A percentile compares a stretch with the other conserved stretches of the same genome.
Evolutionary conservation across 1,139 yeast species (phyloP).

Genomic region (Protomyces macrosporus): DNA sequence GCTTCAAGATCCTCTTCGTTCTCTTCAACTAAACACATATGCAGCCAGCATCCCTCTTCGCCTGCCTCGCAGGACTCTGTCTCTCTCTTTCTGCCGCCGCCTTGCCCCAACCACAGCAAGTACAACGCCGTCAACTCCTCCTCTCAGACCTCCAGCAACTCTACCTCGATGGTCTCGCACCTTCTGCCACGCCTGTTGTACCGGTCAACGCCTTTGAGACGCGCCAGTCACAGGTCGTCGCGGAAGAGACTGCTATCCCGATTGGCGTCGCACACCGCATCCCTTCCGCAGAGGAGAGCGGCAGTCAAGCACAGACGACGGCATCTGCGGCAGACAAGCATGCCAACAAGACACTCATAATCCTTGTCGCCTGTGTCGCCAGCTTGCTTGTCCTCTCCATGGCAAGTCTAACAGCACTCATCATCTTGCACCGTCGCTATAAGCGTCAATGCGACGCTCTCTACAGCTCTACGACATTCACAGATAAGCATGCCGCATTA

Average conservation of each 20-base stretch:
- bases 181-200: background rate
- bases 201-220: background rate
- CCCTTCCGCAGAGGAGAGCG: background rate
- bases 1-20: background rate
- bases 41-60: slow-evolving; percentile 6
- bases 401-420: background rate
- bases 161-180: background rate
- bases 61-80: background rate
- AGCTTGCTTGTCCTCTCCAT: background rate
- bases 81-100: slow-evolving; percentile 5
- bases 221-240: background rate
- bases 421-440: background rate
- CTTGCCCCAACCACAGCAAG: slow-evolving; percentile 1
- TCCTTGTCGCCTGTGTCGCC: slow-evolving; percentile 1
- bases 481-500: background rate
- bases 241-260: background rate
- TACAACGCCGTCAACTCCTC: slow-evolving; percentile 9
- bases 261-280: slow-evolving; percentile 1
- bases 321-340: background rate
- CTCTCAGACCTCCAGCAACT: slow-evolving; percentile 15
- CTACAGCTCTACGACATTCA: background rate
- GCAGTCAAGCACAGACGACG: background rate
- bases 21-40: background rate
- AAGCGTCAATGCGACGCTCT: background rate
- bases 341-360: background rate